Base-by-base conservation (phyloP, 495 filamentous ascomycete genomes). In the Usnea hakonensis region DNA sequence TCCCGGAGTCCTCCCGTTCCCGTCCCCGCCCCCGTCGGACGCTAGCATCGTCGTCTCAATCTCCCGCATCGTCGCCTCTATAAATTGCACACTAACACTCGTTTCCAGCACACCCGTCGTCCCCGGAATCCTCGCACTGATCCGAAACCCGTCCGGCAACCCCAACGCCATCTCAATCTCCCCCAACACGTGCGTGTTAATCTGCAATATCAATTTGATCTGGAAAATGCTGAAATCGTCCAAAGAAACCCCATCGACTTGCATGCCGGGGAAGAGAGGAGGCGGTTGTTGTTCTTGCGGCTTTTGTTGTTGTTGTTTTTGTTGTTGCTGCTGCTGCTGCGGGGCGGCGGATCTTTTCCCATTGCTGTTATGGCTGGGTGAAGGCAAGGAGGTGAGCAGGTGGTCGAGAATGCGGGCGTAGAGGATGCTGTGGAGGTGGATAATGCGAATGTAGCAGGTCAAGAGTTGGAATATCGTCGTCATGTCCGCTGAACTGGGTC, bases 371-470 rank as follows among this genome's bases (percentile, higher is more conserved):
- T n/a, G n/a, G n/a, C n/a, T n/a, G n/a, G n/a, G n/a, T n/a, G n/a
- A n/a, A n/a, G 26, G 26, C 33, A 32, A 17, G 37, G 36, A 55
- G 56, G 43, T 44, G 16, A 53, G 19, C 6, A 57, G 5, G 55
- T 63, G 58, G 26, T 64, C 57, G n/a, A 56, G 62, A 7, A 64
- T 26, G 26, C 32, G 43, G 17, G 28, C 43, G 56, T 64, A 28
- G 56, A 64, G 53, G 56, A 64, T 64, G 43, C 56, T 59, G 56
- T 64, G 56, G 19, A 64, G 62, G 37, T 52, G 62, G 26, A 44
- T 23, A 43, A 64, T 64, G 19, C 56, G 62, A 13, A 64, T 48
- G 56, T 59, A 64, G 62, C 62, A 64, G n/a, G 62, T 64, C 5
- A 64, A 35, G 16, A 64, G 40, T 28, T 64, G 62, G 26, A 64